Evolutionary conservation across 2,329 filamentous ascomycete genomes (phyloP), one percentile per base, ranked within the genome.

Genomic region (Neonectria magnoliae): DNA sequence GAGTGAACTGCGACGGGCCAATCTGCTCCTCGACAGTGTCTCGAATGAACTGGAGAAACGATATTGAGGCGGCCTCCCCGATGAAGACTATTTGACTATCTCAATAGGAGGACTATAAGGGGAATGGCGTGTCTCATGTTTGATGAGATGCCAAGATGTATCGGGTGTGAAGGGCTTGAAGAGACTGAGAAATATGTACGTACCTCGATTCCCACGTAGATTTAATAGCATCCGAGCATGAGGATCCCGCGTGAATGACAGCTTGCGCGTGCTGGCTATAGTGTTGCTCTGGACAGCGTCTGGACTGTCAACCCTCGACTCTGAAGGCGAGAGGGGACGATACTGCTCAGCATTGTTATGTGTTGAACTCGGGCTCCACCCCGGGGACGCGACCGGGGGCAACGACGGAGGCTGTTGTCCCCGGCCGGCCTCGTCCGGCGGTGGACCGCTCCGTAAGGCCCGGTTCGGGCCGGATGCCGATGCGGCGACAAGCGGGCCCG

Each of bases 61-160:
- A 88, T 14, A 89, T 75, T 0, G 84, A 82, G 1, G 84, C 83
- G 10, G 81, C 82, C n/a, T 81, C 78, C n/a, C 83, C 81, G 52
- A 85, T 78, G 54, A 82, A 85, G 0, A 85, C 81, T 85, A 38
- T 2, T 5, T 1, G 3, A 5, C 1, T 11, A 2, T 16, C 36
- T 70, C 0, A 73, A 48, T 1, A 53, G 7, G 27, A 18, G 7
- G 52, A n/a, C 8, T 7, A 20, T 9, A 31, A 14, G 16, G 2
- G 16, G 4, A 14, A 7, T 20, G 22, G 18, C 29, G 13, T 45
- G 29, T 10, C 45, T 20, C 14, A 29, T n/a, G 8, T 2, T 14
- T 29, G 6, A 50, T 20, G 47, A 50, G n/a, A 18, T 31, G 4
- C 47, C 16, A 18, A 18, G 27, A 5, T 16, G 18, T 16, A 31